phyloP scores from a whole-genome alignment of 2,329 filamentous ascomycete genomes.

The Colletotrichum liriopes region DNA sequence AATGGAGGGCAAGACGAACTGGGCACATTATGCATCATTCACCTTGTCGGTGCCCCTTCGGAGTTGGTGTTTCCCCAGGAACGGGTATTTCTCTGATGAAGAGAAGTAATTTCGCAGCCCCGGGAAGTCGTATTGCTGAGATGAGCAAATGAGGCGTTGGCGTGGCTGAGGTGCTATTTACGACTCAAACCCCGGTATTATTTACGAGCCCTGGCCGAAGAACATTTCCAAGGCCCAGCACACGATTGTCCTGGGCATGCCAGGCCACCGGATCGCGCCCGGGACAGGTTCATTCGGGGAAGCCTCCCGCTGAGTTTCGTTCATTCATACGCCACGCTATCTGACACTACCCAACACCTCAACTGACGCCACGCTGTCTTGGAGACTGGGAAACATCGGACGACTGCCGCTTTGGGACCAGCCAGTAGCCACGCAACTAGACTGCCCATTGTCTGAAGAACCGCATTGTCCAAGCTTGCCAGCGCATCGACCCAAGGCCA shows the following conservation, averaged over 20 bases:
- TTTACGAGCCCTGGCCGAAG: constrained; percentile 4
- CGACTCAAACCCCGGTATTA: constrained; percentile 40
- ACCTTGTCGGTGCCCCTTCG: neutral
- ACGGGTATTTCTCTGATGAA: neutral
- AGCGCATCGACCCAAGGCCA: constrained; percentile 32
- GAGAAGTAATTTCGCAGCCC: constrained; percentile 17
- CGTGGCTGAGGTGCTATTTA: constrained; percentile 34
- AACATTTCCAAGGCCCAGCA: constrained; percentile 16
- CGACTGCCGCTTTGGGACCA: constrained; percentile 25
- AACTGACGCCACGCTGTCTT: constrained; percentile 39
- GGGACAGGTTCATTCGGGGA: constrained; percentile 16
- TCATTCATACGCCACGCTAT: constrained; percentile 22
- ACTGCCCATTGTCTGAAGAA: constrained; percentile 18
- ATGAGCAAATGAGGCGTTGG: constrained; percentile 36
- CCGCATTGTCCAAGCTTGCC: constrained; percentile 17
- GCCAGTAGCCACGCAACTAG: constrained; percentile 20
- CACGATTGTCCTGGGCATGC: constrained; percentile 8
- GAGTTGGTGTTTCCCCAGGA: constrained; percentile 9
- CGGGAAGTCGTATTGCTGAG: constrained; percentile 21
- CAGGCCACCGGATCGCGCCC: neutral
- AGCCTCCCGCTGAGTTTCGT: constrained; percentile 19
- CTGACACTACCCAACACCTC: constrained; percentile 32
- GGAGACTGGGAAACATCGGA: constrained; percentile 31
- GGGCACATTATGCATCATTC: neutral
- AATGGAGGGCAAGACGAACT: neutral